These are phyloP conservation scores for Hymenoscyphus occultus DNA, from an alignment of 2,329 filamentous ascomycete species.

Conservation along the genomic window DNA sequence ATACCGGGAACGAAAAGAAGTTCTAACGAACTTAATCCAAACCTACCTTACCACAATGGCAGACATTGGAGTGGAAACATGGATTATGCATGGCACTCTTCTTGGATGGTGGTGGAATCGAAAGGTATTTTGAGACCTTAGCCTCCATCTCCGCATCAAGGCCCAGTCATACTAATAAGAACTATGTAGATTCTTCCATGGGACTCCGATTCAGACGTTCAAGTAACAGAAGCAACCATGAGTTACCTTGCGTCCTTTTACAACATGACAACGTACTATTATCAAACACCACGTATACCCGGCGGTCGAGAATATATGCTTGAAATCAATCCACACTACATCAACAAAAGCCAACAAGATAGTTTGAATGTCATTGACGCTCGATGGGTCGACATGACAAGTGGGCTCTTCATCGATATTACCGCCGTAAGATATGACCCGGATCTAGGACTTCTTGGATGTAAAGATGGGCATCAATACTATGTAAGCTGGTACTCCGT, in stretches of 20 bases:
- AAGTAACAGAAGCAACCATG: constrained; percentile 50
- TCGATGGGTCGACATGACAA: constrained; percentile 74
- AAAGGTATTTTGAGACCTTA: constrained; percentile 25
- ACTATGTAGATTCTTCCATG: constrained; percentile 61
- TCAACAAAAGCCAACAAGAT: constrained; percentile 58
- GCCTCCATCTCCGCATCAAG: too few species aligned
- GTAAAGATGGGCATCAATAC: constrained; percentile 52
- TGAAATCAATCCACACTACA: constrained; percentile 72
- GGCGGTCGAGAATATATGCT: constrained; percentile 60
- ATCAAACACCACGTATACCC: constrained; percentile 34
- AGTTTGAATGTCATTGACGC: constrained; percentile 80
- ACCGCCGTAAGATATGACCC: constrained; percentile 58
- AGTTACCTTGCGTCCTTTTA: constrained; percentile 52
- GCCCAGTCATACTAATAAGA: constrained; percentile 8
- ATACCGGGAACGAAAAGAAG: constrained; percentile 44
- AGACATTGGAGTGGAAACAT: constrained; percentile 48
- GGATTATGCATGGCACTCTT: constrained; percentile 75
- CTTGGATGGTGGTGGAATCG: constrained; percentile 87
- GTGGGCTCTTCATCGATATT: constrained; percentile 80
- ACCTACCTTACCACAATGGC: constrained; percentile 69
- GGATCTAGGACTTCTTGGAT: constrained; percentile 47
- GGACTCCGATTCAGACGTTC: constrained; percentile 74
- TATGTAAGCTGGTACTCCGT: constrained; percentile 36
- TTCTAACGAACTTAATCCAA: constrained; percentile 67
- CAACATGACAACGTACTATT: constrained; percentile 39